Evolutionary conservation across 2,329 filamentous ascomycete species (phyloP).

Genomic region (Ophiobolus disseminans): DNA sequence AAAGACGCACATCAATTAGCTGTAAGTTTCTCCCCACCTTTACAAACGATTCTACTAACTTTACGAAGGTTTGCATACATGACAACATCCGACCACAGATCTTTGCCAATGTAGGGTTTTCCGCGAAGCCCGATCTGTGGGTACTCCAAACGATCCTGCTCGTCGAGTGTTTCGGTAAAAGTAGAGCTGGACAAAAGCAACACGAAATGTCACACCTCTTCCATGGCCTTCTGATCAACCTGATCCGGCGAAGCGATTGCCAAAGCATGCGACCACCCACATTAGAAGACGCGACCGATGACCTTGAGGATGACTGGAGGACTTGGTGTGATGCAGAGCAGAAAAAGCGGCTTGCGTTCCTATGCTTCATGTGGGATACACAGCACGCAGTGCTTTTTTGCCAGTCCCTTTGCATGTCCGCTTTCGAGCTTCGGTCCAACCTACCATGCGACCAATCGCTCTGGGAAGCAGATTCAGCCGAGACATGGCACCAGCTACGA

Average conservation of each 20-base stretch:
- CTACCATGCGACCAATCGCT: slow-evolving; percentile 62
- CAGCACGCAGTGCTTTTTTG: slow-evolving; percentile 70
- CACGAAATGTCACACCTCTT: slow-evolving; percentile 70
- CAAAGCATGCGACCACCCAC: slow-evolving; percentile 54
- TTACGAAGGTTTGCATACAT: slow-evolving; percentile 62
- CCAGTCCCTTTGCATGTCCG: slow-evolving; percentile 71
- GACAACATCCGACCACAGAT: slow-evolving; percentile 66
- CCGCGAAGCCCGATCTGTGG: slow-evolving; percentile 66
- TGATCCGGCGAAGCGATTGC: slow-evolving; percentile 62
- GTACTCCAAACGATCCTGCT: slow-evolving; percentile 67
- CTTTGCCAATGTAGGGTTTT: slow-evolving; percentile 65
- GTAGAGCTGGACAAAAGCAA: slow-evolving; percentile 67
- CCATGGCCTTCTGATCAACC: slow-evolving; percentile 62
- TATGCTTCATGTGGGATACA: slow-evolving; percentile 72
- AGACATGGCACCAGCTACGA: slow-evolving; percentile 58
- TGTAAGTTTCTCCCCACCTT: slow-evolving; percentile 36
- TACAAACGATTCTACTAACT: slow-evolving; percentile 1
- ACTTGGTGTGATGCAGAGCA: slow-evolving; percentile 64
- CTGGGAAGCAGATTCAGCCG: slow-evolving; percentile 65
- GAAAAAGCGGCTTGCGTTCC: slow-evolving; percentile 64
- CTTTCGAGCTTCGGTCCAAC: slow-evolving; percentile 65
- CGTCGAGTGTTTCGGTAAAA: slow-evolving; percentile 71
- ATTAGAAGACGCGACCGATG: slow-evolving; percentile 44
- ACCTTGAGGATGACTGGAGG: slow-evolving; percentile 59
- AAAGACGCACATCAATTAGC: slow-evolving; percentile 67